Evolutionary conservation across 345 rosid genomes (phyloP).

Genomic region (Microcos paniculata): DNA sequence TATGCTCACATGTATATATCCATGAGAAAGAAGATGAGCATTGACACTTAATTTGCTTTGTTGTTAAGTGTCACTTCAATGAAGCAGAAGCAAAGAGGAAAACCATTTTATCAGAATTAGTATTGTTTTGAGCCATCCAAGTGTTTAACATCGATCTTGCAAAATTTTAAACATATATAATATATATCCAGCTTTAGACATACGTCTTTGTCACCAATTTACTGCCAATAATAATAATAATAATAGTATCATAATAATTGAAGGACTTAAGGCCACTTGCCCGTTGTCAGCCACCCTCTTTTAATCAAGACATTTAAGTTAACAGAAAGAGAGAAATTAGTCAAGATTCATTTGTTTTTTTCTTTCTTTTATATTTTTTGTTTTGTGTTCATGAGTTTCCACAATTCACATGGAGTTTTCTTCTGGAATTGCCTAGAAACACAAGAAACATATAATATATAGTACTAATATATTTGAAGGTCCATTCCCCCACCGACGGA

Average conservation of each 20-base stretch:
- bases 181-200: background rate
- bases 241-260: too few species aligned
- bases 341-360: background rate
- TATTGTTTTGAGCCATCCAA: too few species aligned
- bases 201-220: background rate
- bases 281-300: background rate
- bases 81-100: background rate
- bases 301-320: background rate
- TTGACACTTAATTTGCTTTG: too few species aligned
- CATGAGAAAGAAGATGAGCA: too few species aligned
- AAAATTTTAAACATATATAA: too few species aligned
- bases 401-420: conserved; percentile 6
- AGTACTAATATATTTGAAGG: too few species aligned
- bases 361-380: too few species aligned
- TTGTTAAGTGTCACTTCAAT: background rate
- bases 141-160: too few species aligned
- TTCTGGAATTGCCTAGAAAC: background rate
- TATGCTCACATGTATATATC: too few species aligned
- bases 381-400: conserved; percentile 5
- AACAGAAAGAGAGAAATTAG: background rate
- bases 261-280: background rate
- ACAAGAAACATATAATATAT: conserved; percentile 6
- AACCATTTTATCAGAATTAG: too few species aligned
- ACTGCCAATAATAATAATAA: background rate
- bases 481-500: background rate